Base-by-base conservation (phyloP, 371 early-diverging fungal species). In the Lichtheimia ornata region DNA sequence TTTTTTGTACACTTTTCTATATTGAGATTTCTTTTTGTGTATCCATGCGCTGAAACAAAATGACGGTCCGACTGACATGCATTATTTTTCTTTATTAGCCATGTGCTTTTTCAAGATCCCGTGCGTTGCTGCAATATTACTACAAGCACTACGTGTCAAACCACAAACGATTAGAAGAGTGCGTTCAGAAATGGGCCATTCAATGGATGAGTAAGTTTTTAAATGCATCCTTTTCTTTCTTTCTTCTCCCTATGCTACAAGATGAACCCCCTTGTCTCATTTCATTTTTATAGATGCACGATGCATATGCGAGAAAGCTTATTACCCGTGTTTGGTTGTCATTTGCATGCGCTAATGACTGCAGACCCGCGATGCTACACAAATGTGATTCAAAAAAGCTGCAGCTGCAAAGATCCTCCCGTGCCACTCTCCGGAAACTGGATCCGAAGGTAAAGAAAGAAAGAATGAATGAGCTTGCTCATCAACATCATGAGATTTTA, bases 21-120 rank as follows among this genome's bases (percentile, higher is more conserved):
- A 28, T 28, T 28, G 28, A 28, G 28, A 28, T 28, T 28, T 28
- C 35, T 11, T 35, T 30, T 14, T 57, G 50, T 58, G 42, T 44
- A 57, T 24, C 43, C n/a, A 45, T 35, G 35, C 35, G 11, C 35
- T 35, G 35, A 35, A 35, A 35, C 35, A 35, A 7, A 28, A 28
- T 28, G 28, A 28, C 7, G 28, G 28, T 28, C 28, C 11, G 35
- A 35, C 35, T 35, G 35, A 35, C 35, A 11, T 35, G 35, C 56
- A 22, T 22, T 35, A 24, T 59, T 42, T 51, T 69, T 22, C 22
- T 22, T 22, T 22, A 22, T 22, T 22, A 72, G 85, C 85, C 18
- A 53, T 78, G 11, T 81, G 84, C 24, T 85, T 83, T 58, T 81
- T 85, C 30, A 85, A 83, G 45, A 63, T 85, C 9, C 85, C 85